These are phyloP conservation scores for Yueomyces sp. DNA, from an alignment of 1,139 yeast genomes.

Conservation along the genomic window DNA sequence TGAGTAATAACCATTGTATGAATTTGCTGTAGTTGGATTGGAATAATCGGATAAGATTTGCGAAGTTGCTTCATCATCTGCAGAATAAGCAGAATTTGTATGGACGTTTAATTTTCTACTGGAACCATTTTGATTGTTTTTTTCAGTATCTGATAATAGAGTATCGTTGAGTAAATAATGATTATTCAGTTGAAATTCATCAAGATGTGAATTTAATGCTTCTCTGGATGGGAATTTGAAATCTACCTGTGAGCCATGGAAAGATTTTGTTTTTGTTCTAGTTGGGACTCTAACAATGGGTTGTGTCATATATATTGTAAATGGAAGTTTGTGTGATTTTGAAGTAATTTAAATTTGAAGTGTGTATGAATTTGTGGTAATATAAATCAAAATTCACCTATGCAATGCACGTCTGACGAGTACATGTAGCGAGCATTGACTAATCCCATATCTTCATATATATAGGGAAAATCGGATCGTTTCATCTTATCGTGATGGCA, in stretches of 20 bases:
- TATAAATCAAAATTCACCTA: no score
- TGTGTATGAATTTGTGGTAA: not conserved
- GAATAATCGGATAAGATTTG: constrained; percentile 19
- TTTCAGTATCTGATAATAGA: constrained; percentile 1
- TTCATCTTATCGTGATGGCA: no score
- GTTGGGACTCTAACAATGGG: constrained; percentile 19
- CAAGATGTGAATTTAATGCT: constrained; percentile 5
- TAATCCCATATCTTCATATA: no score
- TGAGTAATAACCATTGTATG: constrained; percentile 23
- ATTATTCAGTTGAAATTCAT: constrained; percentile 15
- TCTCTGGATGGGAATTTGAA: constrained; percentile 20
- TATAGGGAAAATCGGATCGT: no score
- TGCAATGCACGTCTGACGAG: no score
- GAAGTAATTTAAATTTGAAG: not conserved
- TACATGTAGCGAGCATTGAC: no score
- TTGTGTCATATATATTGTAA: not conserved
- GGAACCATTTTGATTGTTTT: not conserved
- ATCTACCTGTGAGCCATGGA: constrained; percentile 20
- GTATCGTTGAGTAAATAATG: constrained; percentile 17
- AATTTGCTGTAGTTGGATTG: constrained; percentile 9
- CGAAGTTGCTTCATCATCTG: constrained; percentile 12
- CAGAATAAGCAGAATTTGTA: not conserved
- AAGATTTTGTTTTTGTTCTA: constrained; percentile 23
- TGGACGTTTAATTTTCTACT: not conserved
- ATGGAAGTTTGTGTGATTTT: not conserved